These are phyloP conservation scores for Lyophyllum atratum DNA, from an alignment of 768 basidiomycete species.

Conservation along the genomic window DNA sequence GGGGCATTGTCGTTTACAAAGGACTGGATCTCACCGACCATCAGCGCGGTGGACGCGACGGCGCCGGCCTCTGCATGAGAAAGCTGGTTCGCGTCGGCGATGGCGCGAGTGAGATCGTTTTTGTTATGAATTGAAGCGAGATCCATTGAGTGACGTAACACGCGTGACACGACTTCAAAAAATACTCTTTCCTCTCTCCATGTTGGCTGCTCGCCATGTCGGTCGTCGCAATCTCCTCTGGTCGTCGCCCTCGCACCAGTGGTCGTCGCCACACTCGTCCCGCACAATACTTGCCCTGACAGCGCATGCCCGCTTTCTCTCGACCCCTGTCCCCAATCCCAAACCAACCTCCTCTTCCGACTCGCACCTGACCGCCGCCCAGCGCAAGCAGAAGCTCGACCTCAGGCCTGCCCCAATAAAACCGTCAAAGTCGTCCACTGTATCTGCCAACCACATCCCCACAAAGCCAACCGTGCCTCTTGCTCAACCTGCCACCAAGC, in stretches of 20 bases:
- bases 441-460: conserved; percentile 24
- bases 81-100: conserved; percentile 9
- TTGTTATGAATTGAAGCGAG: conserved; percentile 3
- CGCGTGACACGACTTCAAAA: conserved; percentile 12
- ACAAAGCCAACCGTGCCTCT: conserved; percentile 32
- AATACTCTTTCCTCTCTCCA: conserved; percentile 12
- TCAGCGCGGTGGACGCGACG: conserved; percentile 21
- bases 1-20: conserved; percentile 5
- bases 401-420: conserved; percentile 67
- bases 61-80: conserved; percentile 7
- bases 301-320: conserved; percentile 15
- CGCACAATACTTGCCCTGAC: conserved; percentile 4
- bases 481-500: conserved; percentile 20
- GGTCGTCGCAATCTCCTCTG: conserved; percentile 2
- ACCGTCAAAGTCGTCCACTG: conserved; percentile 25
- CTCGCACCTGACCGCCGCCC: conserved; percentile 14
- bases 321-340: conserved; percentile 23
- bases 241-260: background rate
- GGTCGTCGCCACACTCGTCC: conserved; percentile 7
- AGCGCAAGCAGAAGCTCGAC: conserved; percentile 54
- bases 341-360: conserved; percentile 10
- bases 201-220: conserved; percentile 14
- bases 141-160: conserved; percentile 15
- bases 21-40: conserved; percentile 16
- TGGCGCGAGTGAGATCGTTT: conserved; percentile 8